Percentiles rank a stretch among this genome's conserved stretches.
Evolutionary conservation across 2,329 filamentous ascomycete species (phyloP).

Genomic region (Pezicula rhizophila): DNA sequence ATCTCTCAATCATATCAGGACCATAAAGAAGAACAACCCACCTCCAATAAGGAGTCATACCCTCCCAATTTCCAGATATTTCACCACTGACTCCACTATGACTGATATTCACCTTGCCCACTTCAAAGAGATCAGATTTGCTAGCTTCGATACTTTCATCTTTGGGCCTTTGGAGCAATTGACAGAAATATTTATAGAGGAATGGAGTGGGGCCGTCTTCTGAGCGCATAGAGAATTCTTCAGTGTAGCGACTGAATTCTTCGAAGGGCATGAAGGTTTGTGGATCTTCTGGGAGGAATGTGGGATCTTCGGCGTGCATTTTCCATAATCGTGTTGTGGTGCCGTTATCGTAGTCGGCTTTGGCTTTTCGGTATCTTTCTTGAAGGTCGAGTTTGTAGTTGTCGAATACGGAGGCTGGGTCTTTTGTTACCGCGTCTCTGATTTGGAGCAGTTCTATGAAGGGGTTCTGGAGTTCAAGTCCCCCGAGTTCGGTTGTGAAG

Average conservation of each 20-base stretch:
- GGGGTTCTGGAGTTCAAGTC: constrained; percentile 34
- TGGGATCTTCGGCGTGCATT: constrained; percentile 4
- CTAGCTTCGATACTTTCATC: constrained; percentile 21
- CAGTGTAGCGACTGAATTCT: constrained; percentile 31
- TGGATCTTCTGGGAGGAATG: constrained; percentile 8
- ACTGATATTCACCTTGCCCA: constrained; percentile 4
- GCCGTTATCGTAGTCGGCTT: constrained; percentile 26
- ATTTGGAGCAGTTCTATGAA: constrained; percentile 30
- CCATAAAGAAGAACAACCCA: constrained; percentile 35
- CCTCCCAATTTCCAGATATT: constrained; percentile 3
- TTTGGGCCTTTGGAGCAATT: constrained; percentile 25
- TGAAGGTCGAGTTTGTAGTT: constrained; percentile 27
- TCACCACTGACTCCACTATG: background rate
- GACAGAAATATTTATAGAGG: constrained; percentile 20
- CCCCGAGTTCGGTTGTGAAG: constrained; percentile 33
- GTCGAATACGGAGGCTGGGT: constrained; percentile 21
- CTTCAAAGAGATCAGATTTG: constrained; percentile 12
- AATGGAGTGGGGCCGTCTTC: background rate
- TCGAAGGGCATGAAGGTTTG: constrained; percentile 33
- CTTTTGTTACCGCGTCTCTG: constrained; percentile 19
- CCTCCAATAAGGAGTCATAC: constrained; percentile 27
- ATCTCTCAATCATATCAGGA: constrained; percentile 31
- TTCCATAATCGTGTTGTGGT: constrained; percentile 6
- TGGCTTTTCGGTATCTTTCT: constrained; percentile 28
- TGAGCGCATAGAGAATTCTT: constrained; percentile 25